Evolutionary conservation across 176 grass and related monocot genomes (phyloP).

Genomic region (Avena insularis): DNA sequence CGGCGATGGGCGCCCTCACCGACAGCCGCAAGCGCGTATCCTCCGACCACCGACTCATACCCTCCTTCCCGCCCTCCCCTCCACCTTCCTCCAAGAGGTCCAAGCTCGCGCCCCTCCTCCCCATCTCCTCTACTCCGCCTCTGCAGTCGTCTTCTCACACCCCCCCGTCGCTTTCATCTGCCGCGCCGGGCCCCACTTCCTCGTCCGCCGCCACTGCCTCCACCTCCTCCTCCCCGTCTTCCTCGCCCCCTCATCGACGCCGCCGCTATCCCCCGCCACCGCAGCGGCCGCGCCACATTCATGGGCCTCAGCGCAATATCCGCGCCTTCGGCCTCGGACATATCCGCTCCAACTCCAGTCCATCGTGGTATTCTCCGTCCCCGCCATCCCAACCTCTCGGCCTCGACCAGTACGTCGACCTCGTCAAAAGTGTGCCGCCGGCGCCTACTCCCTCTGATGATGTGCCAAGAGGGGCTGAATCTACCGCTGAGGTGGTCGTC

Average conservation of each 20-base stretch:
- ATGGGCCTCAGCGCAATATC: slow-evolving; percentile 52
- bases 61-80: slow-evolving; percentile 23
- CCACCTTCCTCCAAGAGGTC: slow-evolving; percentile 36
- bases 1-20: slow-evolving; percentile 74
- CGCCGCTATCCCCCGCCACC: slow-evolving; percentile 43
- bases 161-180: neutral
- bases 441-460: neutral
- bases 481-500: slow-evolving; percentile 29
- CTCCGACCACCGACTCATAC: slow-evolving; percentile 45
- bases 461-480: slow-evolving; percentile 18
- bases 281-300: slow-evolving; percentile 40
- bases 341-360: neutral
- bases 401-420: slow-evolving; percentile 52
- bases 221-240: neutral
- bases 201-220: slow-evolving; percentile 7
- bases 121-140: slow-evolving; percentile 17
- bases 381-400: slow-evolving; percentile 23
- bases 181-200: slow-evolving; percentile 3
- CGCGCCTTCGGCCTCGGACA: slow-evolving; percentile 51
- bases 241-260: neutral
- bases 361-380: neutral
- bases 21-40: slow-evolving; percentile 83
- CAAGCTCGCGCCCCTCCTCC: slow-evolving; percentile 34
- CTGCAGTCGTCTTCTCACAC: neutral
- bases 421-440: slow-evolving; percentile 47